Base-by-base conservation (phyloP, 495 filamentous ascomycete species). In the Aspergillus bridgeri region DNA sequence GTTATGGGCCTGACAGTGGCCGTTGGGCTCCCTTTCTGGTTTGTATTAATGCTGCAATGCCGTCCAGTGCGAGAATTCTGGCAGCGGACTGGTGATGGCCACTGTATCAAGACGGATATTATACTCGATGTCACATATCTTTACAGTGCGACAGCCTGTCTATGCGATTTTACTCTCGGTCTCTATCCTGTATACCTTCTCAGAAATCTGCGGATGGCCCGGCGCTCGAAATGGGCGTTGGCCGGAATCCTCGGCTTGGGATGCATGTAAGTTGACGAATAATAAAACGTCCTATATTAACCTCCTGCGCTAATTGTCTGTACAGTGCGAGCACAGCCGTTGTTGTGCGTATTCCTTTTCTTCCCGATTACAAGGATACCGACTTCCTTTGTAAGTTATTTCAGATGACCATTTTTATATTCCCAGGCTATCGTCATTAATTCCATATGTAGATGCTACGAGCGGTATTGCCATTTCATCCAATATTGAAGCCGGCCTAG, bases 101-200 rank as follows among this genome's bases (percentile, higher is more conserved):
- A 24, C n/a, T 50, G 48, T 24, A 50, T 50, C 5, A 25, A 18
- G 11, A 50, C 48, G 2, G 27, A 50, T 8, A 24, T 24, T 27
- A 27, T 50, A 20, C 5, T 50, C 20, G 18, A 50, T 18, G 48
- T 50, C 18, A 27, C 48, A 5, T 50, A 50, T 50, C 20, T 50
- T 18, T 50, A 50, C 48, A 50, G 48, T 50, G 48, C 48, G 23
- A 27, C 22, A 24, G 48, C 48, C 8, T 50, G 48, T 50, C 20
- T 50, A 24, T 50, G 48, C 48, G 48, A 50, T 27, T 27, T 50
- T 27, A 50, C 48, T 6, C 48, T 50, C 20, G 48, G 48, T n/a
- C 48, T 50, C 6, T 50, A 50, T 17, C 48, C 48, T 50, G 27
- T 50, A 50, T 50, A 50, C 24, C 48, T 50, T 50, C 21, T 50